phyloP scores from a whole-genome alignment of 2,329 filamentous ascomycete species.

The Fusarium concolor region DNA sequence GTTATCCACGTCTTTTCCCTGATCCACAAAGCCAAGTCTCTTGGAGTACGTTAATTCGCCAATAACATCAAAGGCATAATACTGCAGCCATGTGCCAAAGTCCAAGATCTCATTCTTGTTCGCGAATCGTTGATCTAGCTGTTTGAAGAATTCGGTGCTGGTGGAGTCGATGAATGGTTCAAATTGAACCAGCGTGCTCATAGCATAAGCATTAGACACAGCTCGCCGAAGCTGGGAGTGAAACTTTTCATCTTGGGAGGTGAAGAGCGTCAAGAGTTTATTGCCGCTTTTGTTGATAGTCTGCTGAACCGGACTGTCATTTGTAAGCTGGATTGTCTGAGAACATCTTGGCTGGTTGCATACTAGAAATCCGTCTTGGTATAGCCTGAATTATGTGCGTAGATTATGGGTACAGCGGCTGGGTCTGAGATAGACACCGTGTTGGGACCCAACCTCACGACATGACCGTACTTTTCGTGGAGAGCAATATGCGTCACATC shows the following conservation, averaged over 20 bases:
- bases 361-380: slow-evolving; percentile 13
- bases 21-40: slow-evolving; percentile 30
- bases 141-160: background rate
- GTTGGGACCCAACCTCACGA: slow-evolving; percentile 22
- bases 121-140: background rate
- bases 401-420: slow-evolving; percentile 15
- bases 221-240: background rate
- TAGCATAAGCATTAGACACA: slow-evolving; percentile 4
- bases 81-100: slow-evolving; percentile 34
- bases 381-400: slow-evolving; percentile 20
- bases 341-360: fast-evolving
- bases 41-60: slow-evolving; percentile 25
- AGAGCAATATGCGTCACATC: slow-evolving; percentile 24
- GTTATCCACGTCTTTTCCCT: slow-evolving; percentile 24
- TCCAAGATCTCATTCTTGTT: slow-evolving; percentile 1
- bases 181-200: slow-evolving; percentile 10
- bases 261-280: slow-evolving; percentile 7
- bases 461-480: slow-evolving; percentile 12
- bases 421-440: slow-evolving; percentile 12
- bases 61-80: slow-evolving; percentile 39
- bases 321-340: background rate
- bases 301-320: slow-evolving; percentile 3
- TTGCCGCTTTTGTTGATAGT: background rate
- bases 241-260: slow-evolving; percentile 7
- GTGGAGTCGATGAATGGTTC: slow-evolving; percentile 11